Conservation (phyloP, 2,329 filamentous ascomycete species). For the Penicillium verrucosum region DNA sequence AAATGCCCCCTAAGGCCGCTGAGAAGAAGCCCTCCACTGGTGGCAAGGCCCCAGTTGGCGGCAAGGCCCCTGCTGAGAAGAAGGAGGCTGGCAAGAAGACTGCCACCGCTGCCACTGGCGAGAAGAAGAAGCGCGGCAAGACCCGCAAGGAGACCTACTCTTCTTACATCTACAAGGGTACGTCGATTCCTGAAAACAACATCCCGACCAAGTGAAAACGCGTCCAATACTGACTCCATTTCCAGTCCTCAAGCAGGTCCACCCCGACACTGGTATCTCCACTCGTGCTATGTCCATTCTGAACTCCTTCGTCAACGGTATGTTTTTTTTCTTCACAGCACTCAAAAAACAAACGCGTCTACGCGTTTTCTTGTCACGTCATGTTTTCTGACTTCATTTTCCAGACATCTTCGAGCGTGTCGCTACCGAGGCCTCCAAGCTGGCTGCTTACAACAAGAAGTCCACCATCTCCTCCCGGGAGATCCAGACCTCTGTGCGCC, state of each 20-base stretch:
- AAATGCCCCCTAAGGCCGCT: slow-evolving; percentile 97
- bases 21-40: slow-evolving; percentile 95
- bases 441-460: slow-evolving; percentile 99
- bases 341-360: neutral
- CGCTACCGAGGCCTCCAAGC: slow-evolving; percentile 96
- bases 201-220: neutral
- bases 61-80: slow-evolving; percentile 87
- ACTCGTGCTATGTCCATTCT: slow-evolving; percentile 99
- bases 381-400: slow-evolving; percentile 3
- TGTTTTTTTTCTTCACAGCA: slow-evolving; percentile 34
- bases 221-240: slow-evolving; percentile 16
- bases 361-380: neutral
- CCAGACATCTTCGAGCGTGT: slow-evolving; percentile 99
- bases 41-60: slow-evolving; percentile 79
- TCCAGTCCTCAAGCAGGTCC: slow-evolving; percentile 97
- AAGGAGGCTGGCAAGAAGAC: slow-evolving; percentile 99
- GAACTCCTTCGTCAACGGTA: slow-evolving; percentile 99
- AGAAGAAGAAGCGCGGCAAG: slow-evolving; percentile 99
- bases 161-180: slow-evolving; percentile 99
- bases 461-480: slow-evolving; percentile 98
- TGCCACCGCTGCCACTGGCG: slow-evolving; percentile 73
- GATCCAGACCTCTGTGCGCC: slow-evolving; percentile 97
- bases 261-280: slow-evolving; percentile 99
- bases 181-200: slow-evolving; percentile 31
- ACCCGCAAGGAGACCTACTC: slow-evolving; percentile 99